Evolutionary conservation across 1,284 basidiomycete species (phyloP).

Genomic region (Marasmius tenuissimus): DNA sequence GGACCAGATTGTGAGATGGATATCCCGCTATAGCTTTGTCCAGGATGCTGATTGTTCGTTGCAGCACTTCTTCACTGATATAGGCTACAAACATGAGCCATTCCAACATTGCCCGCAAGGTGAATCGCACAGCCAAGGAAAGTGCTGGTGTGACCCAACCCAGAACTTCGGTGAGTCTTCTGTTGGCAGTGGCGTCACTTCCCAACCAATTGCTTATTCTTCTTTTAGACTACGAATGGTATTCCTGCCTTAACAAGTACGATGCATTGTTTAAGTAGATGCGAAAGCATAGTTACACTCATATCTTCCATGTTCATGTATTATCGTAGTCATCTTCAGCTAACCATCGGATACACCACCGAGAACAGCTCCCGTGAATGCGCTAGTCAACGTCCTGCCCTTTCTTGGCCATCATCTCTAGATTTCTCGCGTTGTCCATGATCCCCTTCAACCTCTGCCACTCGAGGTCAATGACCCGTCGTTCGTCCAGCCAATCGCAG

Average conservation of each 20-base stretch:
- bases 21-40: background rate
- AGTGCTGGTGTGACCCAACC: slow-evolving; percentile 65
- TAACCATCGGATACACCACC: background rate
- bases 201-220: slow-evolving; percentile 8
- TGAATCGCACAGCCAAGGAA: slow-evolving; percentile 54
- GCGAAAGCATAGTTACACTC: background rate
- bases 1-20: slow-evolving; percentile 61
- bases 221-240: slow-evolving; percentile 70
- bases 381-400: slow-evolving; percentile 37
- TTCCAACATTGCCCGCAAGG: slow-evolving; percentile 79
- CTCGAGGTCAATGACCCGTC: slow-evolving; percentile 64
- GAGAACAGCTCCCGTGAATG: background rate
- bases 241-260: slow-evolving; percentile 76
- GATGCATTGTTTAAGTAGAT: slow-evolving; percentile 54
- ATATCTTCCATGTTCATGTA: background rate
- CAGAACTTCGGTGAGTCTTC: slow-evolving; percentile 62
- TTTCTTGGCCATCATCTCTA: slow-evolving; percentile 53
- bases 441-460: slow-evolving; percentile 68
- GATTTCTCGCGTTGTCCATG: slow-evolving; percentile 68
- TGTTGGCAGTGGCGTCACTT: background rate
- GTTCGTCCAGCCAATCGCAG: slow-evolving; percentile 79
- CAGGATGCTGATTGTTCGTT: slow-evolving; percentile 7
- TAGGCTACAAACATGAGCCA: slow-evolving; percentile 73
- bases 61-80: slow-evolving; percentile 71
- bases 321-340: background rate